Evolutionary conservation across 352 stramenopile genomes (phyloP), one percentile per base, ranked within the genome.

Genomic region (Phytophthora litchii): DNA sequence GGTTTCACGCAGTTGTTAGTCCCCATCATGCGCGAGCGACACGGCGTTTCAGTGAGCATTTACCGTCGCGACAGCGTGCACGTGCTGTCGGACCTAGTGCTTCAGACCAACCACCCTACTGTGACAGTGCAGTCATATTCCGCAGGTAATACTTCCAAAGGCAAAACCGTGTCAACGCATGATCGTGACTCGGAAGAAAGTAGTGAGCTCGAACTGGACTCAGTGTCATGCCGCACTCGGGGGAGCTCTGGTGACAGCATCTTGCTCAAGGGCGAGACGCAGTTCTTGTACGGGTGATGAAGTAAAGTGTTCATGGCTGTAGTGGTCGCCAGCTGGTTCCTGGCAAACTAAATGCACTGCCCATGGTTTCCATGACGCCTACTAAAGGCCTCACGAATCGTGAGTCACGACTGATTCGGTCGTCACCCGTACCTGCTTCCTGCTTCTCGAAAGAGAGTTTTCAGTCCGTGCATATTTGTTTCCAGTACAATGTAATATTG

Each of bases 1-100:
- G 80, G 78, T 14, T 90, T 90, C 45, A 70, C 74, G 9, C 80
- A 90, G 57, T 55, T 90, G 13, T 55, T 90, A n/a, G 76, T 90
- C 11, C 80, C 80, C 10, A 78, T 88, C 8, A 76, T 90, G 74
- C 74, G 78, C 20, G 76, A 90, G 49, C 71, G 76, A 16, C 74
- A 90, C 47, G 76, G 78, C 19, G 72, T 88, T 63, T 80, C 73
- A 20, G 76, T 90, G 31, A 76, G 70, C 34, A 78, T 90, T 35
- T 85, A 84, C 46, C 74, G 76, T 19, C 78, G 74, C 4, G 79
- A 86, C 31, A 80, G 70, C 25, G 60, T 82, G 16, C 78, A 88
- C 20, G 66, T 90, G 16, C 44, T 87, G 41, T 83, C 80, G 13
- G 80, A 90, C 40, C 43, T 90, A 35, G 61, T 90, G 13, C 70